Percentiles rank a stretch among this genome's conserved stretches.
Evolutionary conservation across 768 basidiomycete species (phyloP).

Genomic region (Symmetrospora coprosmae): DNA sequence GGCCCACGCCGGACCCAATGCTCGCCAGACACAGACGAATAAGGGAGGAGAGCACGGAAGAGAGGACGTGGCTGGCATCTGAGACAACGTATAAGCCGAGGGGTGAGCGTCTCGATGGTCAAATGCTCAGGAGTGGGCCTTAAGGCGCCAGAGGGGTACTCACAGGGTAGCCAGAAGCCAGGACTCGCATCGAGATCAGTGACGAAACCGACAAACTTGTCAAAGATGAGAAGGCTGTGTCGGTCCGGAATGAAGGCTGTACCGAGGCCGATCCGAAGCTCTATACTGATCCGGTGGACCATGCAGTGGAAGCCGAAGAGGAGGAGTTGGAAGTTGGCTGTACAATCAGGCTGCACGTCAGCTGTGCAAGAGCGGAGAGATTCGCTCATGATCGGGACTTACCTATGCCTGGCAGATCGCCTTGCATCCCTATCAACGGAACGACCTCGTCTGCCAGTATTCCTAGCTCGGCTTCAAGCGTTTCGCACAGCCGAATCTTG

Average conservation of each 20-base stretch:
- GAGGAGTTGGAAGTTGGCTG: slow-evolving; percentile 21
- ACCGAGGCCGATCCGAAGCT: slow-evolving; percentile 24
- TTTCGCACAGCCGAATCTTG: slow-evolving; percentile 10
- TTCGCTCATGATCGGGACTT: neutral
- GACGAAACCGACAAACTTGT: slow-evolving; percentile 14
- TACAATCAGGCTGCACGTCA: neutral
- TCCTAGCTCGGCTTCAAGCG: slow-evolving; percentile 20
- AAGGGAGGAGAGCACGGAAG: slow-evolving; percentile 27
- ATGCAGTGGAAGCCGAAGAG: slow-evolving; percentile 22
- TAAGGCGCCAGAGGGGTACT: neutral
- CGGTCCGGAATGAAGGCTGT: slow-evolving; percentile 17
- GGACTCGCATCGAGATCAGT: neutral
- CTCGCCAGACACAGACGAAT: slow-evolving; percentile 26
- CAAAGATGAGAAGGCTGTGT: slow-evolving; percentile 19
- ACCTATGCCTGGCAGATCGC: slow-evolving; percentile 13
- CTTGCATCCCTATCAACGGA: neutral
- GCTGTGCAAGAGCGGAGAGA: neutral
- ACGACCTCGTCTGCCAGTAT: slow-evolving; percentile 1
- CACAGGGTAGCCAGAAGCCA: slow-evolving; percentile 16
- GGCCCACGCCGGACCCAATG: neutral
- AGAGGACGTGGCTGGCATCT: slow-evolving; percentile 26
- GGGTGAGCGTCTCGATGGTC: too few relatives aligned
- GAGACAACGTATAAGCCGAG: neutral
- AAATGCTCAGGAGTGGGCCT: neutral
- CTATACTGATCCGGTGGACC: slow-evolving; percentile 25